Evolutionary conservation across 768 basidiomycete species (phyloP).

Genomic region (Thelephora aurantiotincta): DNA sequence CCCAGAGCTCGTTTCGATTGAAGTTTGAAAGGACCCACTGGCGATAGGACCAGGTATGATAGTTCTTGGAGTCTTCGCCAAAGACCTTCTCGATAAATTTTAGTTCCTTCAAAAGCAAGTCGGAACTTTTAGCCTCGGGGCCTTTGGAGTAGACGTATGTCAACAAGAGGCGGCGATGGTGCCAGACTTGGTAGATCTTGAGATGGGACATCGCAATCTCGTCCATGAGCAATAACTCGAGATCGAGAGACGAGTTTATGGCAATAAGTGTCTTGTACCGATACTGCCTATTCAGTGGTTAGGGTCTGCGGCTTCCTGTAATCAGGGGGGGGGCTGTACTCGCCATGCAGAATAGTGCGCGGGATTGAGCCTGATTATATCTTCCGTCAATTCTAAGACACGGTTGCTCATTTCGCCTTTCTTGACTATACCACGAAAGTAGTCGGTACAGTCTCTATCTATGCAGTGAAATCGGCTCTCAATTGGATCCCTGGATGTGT

Average conservation of each 20-base stretch:
- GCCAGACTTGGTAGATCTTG: slow-evolving; percentile 99
- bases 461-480: slow-evolving; percentile 1
- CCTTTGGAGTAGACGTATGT: slow-evolving; percentile 33
- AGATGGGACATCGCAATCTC: slow-evolving; percentile 69
- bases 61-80: slow-evolving; percentile 81
- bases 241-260: slow-evolving; percentile 50
- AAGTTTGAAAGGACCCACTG: slow-evolving; percentile 90
- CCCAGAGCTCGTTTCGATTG: slow-evolving; percentile 60
- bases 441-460: slow-evolving; percentile 91
- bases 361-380: slow-evolving; percentile 82
- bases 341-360: slow-evolving; percentile 97
- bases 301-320: neutral
- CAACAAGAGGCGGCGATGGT: slow-evolving; percentile 71
- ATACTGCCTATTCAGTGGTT: slow-evolving; percentile 60
- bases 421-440: slow-evolving; percentile 78
- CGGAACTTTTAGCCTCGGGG: neutral
- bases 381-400: slow-evolving; percentile 79
- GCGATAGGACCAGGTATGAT: slow-evolving; percentile 97
- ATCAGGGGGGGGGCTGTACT: slow-evolving; percentile 12
- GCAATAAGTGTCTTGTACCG: slow-evolving; percentile 77
- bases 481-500: slow-evolving; percentile 4
- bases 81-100: slow-evolving; percentile 65
- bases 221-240: slow-evolving; percentile 78
- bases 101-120: slow-evolving; percentile 42
- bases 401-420: slow-evolving; percentile 65